phyloP scores from a whole-genome alignment of 306 rosid species.

The Biancaea sappan region DNA sequence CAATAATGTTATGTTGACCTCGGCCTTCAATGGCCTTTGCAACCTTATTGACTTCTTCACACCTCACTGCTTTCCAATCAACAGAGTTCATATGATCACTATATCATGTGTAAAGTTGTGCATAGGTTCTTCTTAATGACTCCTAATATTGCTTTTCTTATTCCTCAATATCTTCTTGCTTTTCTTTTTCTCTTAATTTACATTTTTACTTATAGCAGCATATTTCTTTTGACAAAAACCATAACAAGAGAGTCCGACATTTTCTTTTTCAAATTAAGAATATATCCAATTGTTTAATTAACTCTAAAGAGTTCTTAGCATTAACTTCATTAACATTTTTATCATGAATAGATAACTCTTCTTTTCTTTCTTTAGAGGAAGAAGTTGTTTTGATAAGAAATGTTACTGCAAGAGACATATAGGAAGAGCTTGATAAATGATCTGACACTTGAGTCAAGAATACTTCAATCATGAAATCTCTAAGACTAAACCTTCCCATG shows the following conservation, averaged over 20 bases:
- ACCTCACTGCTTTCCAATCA: constrained; percentile 69
- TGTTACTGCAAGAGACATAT: constrained; percentile 59
- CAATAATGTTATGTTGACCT: constrained; percentile 63
- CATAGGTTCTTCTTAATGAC: constrained; percentile 30
- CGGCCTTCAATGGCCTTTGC: constrained; percentile 55
- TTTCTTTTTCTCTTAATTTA: background rate
- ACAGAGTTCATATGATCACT: constrained; percentile 45
- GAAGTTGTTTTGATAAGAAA: constrained; percentile 40
- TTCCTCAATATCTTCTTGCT: constrained; percentile 2
- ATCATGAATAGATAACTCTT: background rate
- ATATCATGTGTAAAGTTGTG: background rate
- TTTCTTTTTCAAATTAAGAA: background rate
- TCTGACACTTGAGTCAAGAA: constrained; percentile 61
- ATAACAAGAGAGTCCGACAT: background rate
- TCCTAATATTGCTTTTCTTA: constrained; percentile 51
- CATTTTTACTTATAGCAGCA: background rate
- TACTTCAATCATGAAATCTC: constrained; percentile 61
- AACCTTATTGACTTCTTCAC: constrained; percentile 36
- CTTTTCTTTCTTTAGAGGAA: constrained; percentile 3
- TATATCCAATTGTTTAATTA: background rate
- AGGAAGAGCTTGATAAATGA: constrained; percentile 68
- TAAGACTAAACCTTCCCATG: constrained; percentile 59
- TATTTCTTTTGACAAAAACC: background rate
- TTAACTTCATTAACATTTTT: constrained; percentile 16
- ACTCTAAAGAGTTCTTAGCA: background rate